Evolutionary conservation across 495 filamentous ascomycete genomes (phyloP).

Genomic region (Lasiosphaeria hispida): DNA sequence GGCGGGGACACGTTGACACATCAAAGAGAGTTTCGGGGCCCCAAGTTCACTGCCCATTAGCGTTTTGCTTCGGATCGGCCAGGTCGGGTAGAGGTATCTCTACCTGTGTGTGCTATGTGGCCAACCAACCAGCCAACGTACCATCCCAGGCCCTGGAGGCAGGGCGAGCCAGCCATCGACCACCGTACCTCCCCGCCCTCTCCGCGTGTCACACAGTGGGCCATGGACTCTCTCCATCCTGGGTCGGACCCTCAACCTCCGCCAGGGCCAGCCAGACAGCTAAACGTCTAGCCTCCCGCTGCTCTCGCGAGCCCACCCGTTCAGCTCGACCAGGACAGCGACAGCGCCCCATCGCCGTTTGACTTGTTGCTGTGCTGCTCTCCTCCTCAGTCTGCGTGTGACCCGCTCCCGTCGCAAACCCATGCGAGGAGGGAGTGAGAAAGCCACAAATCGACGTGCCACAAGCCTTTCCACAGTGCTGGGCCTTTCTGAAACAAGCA

Average conservation of each 20-base stretch:
- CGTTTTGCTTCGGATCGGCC: constrained; percentile 1
- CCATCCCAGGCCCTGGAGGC: too few species aligned
- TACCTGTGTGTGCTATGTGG: too few species aligned
- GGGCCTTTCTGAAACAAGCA: constrained; percentile 15
- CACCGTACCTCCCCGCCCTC: background rate
- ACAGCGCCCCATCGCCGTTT: background rate
- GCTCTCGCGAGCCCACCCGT: background rate
- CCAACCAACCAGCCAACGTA: background rate
- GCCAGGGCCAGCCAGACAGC: background rate
- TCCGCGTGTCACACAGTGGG: constrained; percentile 11
- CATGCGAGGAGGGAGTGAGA: constrained; percentile 1
- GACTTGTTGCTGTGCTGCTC: background rate
- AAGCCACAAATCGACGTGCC: constrained; percentile 14
- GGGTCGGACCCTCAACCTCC: background rate
- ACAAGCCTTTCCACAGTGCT: constrained; percentile 11
- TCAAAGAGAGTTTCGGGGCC: background rate
- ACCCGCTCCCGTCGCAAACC: constrained; percentile 11
- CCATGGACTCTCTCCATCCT: background rate
- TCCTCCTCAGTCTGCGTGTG: constrained; percentile 1
- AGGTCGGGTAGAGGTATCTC: background rate
- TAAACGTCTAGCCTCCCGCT: background rate
- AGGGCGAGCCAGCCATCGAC: too few species aligned
- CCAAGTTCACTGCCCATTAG: background rate
- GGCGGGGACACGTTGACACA: background rate
- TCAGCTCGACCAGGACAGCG: constrained; percentile 1